These are phyloP conservation scores for Crithidia thermophila DNA, from an alignment of 208 protist species.

Conservation along the genomic window DNA sequence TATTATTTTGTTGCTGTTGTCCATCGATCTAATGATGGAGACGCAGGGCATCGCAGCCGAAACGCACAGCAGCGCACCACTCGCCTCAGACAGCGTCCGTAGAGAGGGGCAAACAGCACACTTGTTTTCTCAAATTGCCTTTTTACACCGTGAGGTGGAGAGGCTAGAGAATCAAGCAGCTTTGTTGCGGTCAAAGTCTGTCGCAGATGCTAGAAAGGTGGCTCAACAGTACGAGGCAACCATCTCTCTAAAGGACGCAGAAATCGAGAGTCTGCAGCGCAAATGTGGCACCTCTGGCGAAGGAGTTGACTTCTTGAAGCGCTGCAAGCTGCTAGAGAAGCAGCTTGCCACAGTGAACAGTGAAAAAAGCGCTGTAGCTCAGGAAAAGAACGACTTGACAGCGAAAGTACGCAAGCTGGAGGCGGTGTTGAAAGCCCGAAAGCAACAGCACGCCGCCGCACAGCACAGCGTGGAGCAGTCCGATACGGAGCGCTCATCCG, in stretches of 20 bases:
- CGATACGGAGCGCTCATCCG: conserved; percentile 9
- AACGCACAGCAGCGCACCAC: neutral
- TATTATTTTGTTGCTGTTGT: neutral
- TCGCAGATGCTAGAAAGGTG: conserved; percentile 29
- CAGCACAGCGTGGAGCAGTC: conserved; percentile 24
- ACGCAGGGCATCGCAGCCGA: neutral
- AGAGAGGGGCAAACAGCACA: conserved; percentile 46
- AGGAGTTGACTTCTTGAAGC: conserved; percentile 44
- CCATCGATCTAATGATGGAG: neutral
- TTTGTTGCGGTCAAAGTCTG: conserved; percentile 32
- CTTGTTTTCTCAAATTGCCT: conserved; percentile 70
- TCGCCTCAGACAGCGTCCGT: neutral
- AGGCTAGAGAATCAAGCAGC: conserved; percentile 58
- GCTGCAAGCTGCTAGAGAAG: conserved; percentile 69
- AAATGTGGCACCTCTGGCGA: conserved; percentile 29
- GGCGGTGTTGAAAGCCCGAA: conserved; percentile 43
- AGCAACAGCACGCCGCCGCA: conserved; percentile 36
- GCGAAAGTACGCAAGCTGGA: conserved; percentile 62
- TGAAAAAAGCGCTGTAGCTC: conserved; percentile 59
- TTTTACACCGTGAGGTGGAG: conserved; percentile 85
- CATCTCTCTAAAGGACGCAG: conserved; percentile 52
- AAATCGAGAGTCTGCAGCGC: conserved; percentile 32
- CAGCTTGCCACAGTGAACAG: conserved; percentile 67
- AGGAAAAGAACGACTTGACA: conserved; percentile 63
- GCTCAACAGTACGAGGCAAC: conserved; percentile 52